Base-by-base conservation (phyloP, 2,329 filamentous ascomycete species). In the Xylariaceae sp. region DNA sequence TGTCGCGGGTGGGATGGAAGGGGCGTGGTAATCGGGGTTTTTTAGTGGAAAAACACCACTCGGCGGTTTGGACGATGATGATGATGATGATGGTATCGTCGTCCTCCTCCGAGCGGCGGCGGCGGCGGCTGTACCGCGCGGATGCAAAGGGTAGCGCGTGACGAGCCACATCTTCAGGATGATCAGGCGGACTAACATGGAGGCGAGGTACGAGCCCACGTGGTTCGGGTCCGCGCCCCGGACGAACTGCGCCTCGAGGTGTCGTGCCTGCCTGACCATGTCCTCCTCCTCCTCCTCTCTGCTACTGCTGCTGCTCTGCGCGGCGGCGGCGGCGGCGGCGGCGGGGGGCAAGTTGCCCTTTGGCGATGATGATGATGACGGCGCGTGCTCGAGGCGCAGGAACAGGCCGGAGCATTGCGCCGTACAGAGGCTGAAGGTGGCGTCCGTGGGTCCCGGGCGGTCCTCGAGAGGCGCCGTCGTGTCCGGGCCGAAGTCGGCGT, bases 81-180 rank as follows among this genome's bases (percentile, higher is more conserved):
- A 27, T 8, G 39, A n/a, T 12, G 17, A 12, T 9, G 44, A 12
- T 2, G 18, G 19, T 14, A 12, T 21, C 23, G n/a, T 31, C 19
- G 14, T 19, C 31, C 7, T 17, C 27, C 31, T 16, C 11, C 9
- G 28, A n/a, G 35, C n/a, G 16, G 16, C 23, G 24, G 28, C 11
- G 31, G 36, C 12, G 6, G 18, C 54, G 52, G 33, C 4, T 12
- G 28, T 16, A 16, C 12, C 27, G 7, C 36, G 42, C 13, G 29
- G 42, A 15, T 65, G 63, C 17, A 68, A 59, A 13, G 68, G 68
- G 41, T 71, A 71, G 19, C 70, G 67, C 16, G 66, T 58, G 19
- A 59, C 56, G 26, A 71, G 61, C 68, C 68, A 71, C 23, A 69
- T 53, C 47, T 70, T 70, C 21, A 70, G 59, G 27, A 68, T 67